These are phyloP conservation scores for Streptanthus diversifolius DNA, from an alignment of 345 rosid species.

Conservation along the genomic window DNA sequence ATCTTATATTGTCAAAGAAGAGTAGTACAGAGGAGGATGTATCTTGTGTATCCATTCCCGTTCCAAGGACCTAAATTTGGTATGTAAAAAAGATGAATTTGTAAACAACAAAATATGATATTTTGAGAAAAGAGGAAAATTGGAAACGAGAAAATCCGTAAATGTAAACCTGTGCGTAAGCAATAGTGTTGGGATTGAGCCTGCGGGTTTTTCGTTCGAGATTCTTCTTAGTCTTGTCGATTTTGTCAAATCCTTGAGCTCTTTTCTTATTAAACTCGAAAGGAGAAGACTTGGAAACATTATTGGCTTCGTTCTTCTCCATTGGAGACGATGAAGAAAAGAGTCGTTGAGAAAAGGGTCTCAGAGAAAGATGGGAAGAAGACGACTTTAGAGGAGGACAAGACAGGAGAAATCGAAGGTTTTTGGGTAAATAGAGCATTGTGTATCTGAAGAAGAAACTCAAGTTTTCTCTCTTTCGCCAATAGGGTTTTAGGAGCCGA, in stretches of 20 bases:
- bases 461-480: neutral
- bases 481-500: conserved; percentile 27
- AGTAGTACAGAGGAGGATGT: conserved; percentile 87
- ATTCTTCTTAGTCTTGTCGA: conserved; percentile 50
- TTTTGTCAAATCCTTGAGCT: conserved; percentile 66
- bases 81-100: neutral
- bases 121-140: neutral
- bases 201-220: conserved; percentile 64
- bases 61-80: conserved; percentile 65
- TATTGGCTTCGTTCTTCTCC: conserved; percentile 38
- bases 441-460: neutral
- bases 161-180: conserved; percentile 70
- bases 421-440: conserved; percentile 42
- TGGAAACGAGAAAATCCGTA: neutral
- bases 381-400: conserved; percentile 42
- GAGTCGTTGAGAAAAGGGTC: conserved; percentile 23
- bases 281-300: conserved; percentile 22
- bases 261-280: conserved; percentile 68
- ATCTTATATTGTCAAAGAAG: conserved; percentile 87
- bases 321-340: conserved; percentile 42
- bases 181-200: conserved; percentile 77
- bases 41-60: conserved; percentile 98
- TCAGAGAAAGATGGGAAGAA: conserved; percentile 32
- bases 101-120: neutral
- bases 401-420: conserved; percentile 45